Percentiles rank a stretch among this genome's conserved stretches.
These are phyloP conservation scores for Pogostemon cablin DNA, from an alignment of 257 asterid species.

Conservation along the genomic window DNA sequence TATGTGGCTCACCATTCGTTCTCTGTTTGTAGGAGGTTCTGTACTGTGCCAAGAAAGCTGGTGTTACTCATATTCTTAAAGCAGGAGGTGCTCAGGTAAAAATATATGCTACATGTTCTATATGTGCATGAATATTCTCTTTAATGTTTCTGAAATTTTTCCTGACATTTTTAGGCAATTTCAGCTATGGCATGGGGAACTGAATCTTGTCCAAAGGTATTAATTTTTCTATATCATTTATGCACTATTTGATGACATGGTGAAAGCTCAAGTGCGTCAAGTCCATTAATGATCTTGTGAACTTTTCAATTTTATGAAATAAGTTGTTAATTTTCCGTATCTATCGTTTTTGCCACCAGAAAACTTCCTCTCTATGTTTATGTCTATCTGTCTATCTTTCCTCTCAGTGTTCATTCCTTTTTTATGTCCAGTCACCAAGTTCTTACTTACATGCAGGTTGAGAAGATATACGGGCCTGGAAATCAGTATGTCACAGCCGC, in stretches of 20 bases:
- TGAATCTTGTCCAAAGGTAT: slow-evolving; percentile 96
- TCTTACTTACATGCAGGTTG: slow-evolving; percentile 56
- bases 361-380: neutral
- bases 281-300: slow-evolving; percentile 11
- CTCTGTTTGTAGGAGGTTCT: slow-evolving; percentile 71
- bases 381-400: neutral
- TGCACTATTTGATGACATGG: neutral
- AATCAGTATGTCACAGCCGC: slow-evolving; percentile 98
- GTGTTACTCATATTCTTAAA: slow-evolving; percentile 96
- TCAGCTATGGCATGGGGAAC: slow-evolving; percentile 99
- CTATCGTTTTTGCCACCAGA: slow-evolving; percentile 14
- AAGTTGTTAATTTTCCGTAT: slow-evolving; percentile 8
- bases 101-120: slow-evolving; percentile 1
- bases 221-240: slow-evolving; percentile 10
- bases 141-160: slow-evolving; percentile 21
- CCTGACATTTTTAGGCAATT: slow-evolving; percentile 62
- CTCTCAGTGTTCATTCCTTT: too few relatives aligned
- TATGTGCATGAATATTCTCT: slow-evolving; percentile 18
- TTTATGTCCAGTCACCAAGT: neutral
- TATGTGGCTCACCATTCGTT: slow-evolving; percentile 32
- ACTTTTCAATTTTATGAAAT: slow-evolving; percentile 4
- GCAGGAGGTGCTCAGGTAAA: slow-evolving; percentile 99
- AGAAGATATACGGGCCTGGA: slow-evolving; percentile 97
- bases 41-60: slow-evolving; percentile 97
- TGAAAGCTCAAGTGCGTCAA: slow-evolving; percentile 1